These are phyloP conservation scores for Lepidopterella palustris DNA, from an alignment of 495 filamentous ascomycete species.

Conservation along the genomic window DNA sequence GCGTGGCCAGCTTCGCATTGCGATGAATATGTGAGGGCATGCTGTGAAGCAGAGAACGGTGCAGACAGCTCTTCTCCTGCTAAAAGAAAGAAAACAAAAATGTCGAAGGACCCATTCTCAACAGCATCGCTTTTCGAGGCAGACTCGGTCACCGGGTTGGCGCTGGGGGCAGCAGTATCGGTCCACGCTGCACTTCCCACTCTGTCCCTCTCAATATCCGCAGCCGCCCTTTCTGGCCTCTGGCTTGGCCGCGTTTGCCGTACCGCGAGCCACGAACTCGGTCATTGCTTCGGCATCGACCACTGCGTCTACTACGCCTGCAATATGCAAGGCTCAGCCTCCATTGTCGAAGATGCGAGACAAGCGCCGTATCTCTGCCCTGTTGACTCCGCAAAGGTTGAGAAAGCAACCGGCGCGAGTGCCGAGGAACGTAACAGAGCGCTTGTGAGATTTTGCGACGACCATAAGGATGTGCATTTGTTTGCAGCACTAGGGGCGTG, in stretches of 20 bases:
- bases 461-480: not conserved
- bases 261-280: conserved; percentile 57
- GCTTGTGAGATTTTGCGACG: not conserved
- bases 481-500: not conserved
- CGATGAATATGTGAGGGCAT: conserved; percentile 40
- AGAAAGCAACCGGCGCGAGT: conserved; percentile 25
- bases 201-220: conserved; percentile 5
- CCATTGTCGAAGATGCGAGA: conserved; percentile 54
- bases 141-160: not conserved
- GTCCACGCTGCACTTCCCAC: not conserved
- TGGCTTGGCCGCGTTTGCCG: conserved; percentile 54
- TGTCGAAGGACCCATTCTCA: not conserved
- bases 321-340: conserved; percentile 58
- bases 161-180: not conserved
- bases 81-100: not conserved
- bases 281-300: conserved; percentile 58
- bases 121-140: no score
- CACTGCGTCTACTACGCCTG: conserved; percentile 68
- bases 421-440: not conserved
- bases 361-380: conserved; percentile 65
- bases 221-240: conserved; percentile 30
- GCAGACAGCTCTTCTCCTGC: not conserved
- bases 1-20: conserved; percentile 63
- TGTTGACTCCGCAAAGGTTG: conserved; percentile 53
- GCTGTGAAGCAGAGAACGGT: conserved; percentile 23